A percentile compares a stretch with the other conserved stretches of the same genome.
Conservation (phyloP, 2,329 filamentous ascomycete genomes). For the Juglanconis sp. region DNA sequence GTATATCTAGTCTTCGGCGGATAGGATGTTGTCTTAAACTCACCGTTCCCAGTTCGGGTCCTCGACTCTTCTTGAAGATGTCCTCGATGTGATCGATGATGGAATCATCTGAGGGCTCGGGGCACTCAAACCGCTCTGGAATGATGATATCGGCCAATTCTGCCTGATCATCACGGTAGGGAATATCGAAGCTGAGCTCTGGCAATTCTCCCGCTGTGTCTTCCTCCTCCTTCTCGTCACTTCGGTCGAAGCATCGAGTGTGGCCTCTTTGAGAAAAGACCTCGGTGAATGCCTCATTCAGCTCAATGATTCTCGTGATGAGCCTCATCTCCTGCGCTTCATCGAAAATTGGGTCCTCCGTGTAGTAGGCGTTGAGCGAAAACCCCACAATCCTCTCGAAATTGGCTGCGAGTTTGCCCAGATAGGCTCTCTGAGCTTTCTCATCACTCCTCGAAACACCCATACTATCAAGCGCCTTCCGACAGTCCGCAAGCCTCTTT, state of each 20-base stretch:
- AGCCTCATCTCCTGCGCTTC: conserved; percentile 28
- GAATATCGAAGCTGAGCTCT: conserved; percentile 5
- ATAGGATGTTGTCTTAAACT: conserved; percentile 27
- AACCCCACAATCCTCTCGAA: conserved; percentile 28
- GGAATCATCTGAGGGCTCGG: conserved; percentile 14
- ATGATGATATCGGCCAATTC: conserved; percentile 29
- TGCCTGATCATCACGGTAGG: conserved; percentile 1
- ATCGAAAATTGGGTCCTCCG: conserved; percentile 28
- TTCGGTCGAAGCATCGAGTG: conserved; percentile 21
- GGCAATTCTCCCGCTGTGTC: conserved; percentile 13
- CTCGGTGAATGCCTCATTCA: conserved; percentile 35
- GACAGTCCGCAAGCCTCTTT: conserved; percentile 10
- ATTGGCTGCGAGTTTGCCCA: conserved; percentile 31
- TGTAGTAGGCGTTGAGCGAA: conserved; percentile 36
- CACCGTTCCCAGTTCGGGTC: conserved; percentile 54
- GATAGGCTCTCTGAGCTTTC: conserved; percentile 31
- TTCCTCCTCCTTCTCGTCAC: conserved; percentile 17
- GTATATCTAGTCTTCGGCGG: conserved; percentile 16
- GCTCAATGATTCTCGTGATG: conserved; percentile 34
- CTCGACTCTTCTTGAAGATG: conserved; percentile 43
- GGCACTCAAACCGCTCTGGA: conserved; percentile 20
- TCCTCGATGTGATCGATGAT: conserved; percentile 45
- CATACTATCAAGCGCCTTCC: conserved; percentile 25
- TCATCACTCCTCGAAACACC: conserved; percentile 28
- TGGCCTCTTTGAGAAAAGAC: conserved; percentile 29